Conservation (phyloP, 169 alveolate genomes). For the Babesia caballi region DNA sequence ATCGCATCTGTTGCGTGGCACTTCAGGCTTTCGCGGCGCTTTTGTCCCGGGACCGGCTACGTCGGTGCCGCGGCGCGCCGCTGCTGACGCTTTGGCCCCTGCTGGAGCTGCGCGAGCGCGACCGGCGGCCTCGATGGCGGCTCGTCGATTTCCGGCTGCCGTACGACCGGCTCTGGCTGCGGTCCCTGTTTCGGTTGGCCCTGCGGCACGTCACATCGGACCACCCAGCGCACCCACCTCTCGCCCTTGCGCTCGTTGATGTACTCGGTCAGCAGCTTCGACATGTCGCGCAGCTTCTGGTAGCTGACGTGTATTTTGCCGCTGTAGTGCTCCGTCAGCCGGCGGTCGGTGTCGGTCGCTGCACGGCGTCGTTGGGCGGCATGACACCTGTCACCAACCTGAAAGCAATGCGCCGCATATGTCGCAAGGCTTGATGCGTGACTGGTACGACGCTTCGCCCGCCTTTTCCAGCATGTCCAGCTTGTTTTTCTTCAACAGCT, state of each 20-base stretch:
- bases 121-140: neutral
- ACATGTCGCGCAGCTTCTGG: slow-evolving; percentile 73
- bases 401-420: slow-evolving; percentile 82
- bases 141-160: neutral
- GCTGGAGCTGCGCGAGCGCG: slow-evolving; percentile 14
- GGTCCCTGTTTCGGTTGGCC: neutral
- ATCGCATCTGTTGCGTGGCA: too few relatives aligned
- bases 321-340: slow-evolving; percentile 78
- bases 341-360: slow-evolving; percentile 75
- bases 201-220: neutral
- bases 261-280: slow-evolving; percentile 51
- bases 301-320: slow-evolving; percentile 80
- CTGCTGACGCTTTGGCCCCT: slow-evolving; percentile 11
- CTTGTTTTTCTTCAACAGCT: slow-evolving; percentile 67
- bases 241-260: slow-evolving; percentile 31
- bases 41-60: slow-evolving; percentile 30
- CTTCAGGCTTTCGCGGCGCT: too few relatives aligned
- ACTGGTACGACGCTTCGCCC: slow-evolving; percentile 72
- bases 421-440: slow-evolving; percentile 79
- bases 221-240: neutral
- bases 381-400: slow-evolving; percentile 32
- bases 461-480: slow-evolving; percentile 73
- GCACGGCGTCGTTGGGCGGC: neutral
- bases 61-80: neutral
- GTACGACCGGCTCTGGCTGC: slow-evolving; percentile 18